Conservation (phyloP, 1,284 basidiomycete species). For the Coniophora puteana region DNA sequence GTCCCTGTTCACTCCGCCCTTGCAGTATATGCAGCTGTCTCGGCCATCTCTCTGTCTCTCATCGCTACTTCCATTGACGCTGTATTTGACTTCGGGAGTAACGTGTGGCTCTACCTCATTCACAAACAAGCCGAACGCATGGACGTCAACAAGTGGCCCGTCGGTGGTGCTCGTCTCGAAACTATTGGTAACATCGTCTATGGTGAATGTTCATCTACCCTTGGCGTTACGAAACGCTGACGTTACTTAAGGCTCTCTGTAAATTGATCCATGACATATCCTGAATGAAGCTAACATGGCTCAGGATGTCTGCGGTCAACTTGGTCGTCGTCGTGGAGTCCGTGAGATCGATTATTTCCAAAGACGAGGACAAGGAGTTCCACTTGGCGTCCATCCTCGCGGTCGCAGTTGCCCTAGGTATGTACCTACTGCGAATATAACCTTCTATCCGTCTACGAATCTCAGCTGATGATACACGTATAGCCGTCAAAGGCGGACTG, state of each 20-base stretch:
- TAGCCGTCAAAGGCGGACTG: constrained; percentile 81
- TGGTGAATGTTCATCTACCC: constrained; percentile 42
- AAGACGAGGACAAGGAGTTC: constrained; percentile 61
- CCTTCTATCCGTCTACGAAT: neutral
- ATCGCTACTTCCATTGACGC: constrained; percentile 90
- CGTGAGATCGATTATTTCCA: constrained; percentile 62
- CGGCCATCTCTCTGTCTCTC: constrained; percentile 81
- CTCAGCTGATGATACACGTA: constrained; percentile 8
- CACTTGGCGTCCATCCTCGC: constrained; percentile 82
- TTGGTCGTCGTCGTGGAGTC: constrained; percentile 86
- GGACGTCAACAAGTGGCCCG: constrained; percentile 87
- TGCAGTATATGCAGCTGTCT: constrained; percentile 83
- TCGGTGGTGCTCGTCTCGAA: constrained; percentile 86
- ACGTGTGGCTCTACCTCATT: constrained; percentile 80
- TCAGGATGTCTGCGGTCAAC: constrained; percentile 83
- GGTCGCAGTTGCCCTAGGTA: constrained; percentile 80
- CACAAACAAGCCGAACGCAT: constrained; percentile 73
- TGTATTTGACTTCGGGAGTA: constrained; percentile 90
- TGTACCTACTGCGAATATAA: constrained; percentile 11
- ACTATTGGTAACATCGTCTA: constrained; percentile 92
- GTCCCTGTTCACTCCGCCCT: constrained; percentile 5
- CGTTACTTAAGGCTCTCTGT: constrained; percentile 61
- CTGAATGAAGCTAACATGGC: constrained; percentile 12
- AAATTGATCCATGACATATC: constrained; percentile 22
- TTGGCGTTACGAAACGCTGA: constrained; percentile 5